Evolutionary conservation across 805 yeast species (phyloP).

Genomic region (Kodamaea jinghongensis): DNA sequence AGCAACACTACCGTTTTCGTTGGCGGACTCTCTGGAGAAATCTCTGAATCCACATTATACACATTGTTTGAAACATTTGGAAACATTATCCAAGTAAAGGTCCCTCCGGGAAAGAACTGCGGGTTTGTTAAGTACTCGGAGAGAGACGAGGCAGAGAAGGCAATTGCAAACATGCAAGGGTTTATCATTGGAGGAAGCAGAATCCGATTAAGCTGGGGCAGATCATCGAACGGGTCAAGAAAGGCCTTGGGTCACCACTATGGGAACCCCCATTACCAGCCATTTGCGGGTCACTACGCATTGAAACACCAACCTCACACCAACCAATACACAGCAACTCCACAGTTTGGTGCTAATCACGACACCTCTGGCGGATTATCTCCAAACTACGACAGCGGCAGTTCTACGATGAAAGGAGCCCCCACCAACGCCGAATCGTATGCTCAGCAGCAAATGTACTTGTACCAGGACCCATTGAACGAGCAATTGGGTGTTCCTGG

Average conservation of each 20-base stretch:
- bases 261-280: constrained; percentile 23
- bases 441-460: no score
- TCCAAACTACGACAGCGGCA: no score
- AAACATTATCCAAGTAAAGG: constrained; percentile 62
- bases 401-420: no score
- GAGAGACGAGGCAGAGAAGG: constrained; percentile 79
- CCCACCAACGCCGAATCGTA: no score
- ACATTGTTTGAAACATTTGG: constrained; percentile 73
- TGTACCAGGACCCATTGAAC: no score
- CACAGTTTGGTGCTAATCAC: no score
- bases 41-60: constrained; percentile 58
- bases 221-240: constrained; percentile 39
- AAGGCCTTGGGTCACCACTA: constrained; percentile 23
- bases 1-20: constrained; percentile 74
- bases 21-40: constrained; percentile 69
- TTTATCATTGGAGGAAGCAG: constrained; percentile 82
- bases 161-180: constrained; percentile 86
- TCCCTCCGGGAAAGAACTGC: constrained; percentile 80
- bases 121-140: constrained; percentile 84
- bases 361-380: no score
- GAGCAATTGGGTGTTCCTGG: no score
- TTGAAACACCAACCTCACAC: constrained; percentile 21
- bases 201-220: constrained; percentile 86
- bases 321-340: constrained; percentile 29
- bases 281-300: no score